Base-by-base conservation (phyloP, 805 yeast species). In the Ogataea paradorogensis region DNA sequence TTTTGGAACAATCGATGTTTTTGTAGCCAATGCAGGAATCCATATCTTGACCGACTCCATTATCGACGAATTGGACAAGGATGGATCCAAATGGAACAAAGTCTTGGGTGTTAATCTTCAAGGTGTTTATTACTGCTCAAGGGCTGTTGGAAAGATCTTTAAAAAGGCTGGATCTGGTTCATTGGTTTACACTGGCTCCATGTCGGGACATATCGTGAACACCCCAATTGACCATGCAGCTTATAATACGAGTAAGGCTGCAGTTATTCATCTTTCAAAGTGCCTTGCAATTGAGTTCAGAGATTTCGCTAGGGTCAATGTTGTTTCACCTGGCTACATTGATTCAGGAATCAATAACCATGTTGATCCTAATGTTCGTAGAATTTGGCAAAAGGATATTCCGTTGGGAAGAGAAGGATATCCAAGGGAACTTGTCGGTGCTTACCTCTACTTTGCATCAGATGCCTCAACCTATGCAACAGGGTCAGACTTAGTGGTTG, bases 201-300 rank as follows among this genome's bases (percentile, higher is more conserved):
- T 74, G 78, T 70, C 76, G 11, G 78, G 71, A 8, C 77, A 71
- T 58, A 73, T 74, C 47, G 74, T 71, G 46, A 74, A 74, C 47
- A 73, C 69, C 33, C 80, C 80, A 35, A 67, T 71, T 48, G 61
- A 66, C 48, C 78, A 73, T 51, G 69, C 76, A 31, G 69, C 69
- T 27, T 72, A 72, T 55, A 72, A 71, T 47, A 68, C 71, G 27
- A 71, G 74, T 41, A 72, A 72, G 56, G 76, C 77, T 29, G 77
- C 69, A 27, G 73, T 71, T 37, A 52, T 70, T 46, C 74, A 71
- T 47, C 59, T 71, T 49, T 70, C 73, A 21, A 69, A 65, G 53
- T 70, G 73, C 1, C 59, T 71, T 41, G 72, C 76, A 14, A 61
- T 71, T 30, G 77, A 72, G 55, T 71, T 73, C 67, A 67, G 69